Evolutionary conservation across 1,139 yeast genomes (phyloP).

Genomic region (Petasospora rhodanensis): DNA sequence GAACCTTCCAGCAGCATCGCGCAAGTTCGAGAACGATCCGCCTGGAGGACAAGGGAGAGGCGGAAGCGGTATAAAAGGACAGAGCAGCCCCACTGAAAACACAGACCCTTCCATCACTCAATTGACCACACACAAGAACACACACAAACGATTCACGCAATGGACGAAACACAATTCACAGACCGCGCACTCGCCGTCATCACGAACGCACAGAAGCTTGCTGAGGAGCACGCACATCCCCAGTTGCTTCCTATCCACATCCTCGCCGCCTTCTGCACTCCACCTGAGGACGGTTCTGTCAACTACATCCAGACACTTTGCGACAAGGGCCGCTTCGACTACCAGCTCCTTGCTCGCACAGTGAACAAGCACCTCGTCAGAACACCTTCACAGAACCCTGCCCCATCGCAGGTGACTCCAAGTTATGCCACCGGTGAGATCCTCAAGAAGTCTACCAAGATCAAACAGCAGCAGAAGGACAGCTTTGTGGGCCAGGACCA

Average conservation of each 20-base stretch:
- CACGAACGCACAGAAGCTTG: constrained; percentile 74
- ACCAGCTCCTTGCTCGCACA: constrained; percentile 71
- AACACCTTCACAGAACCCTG: constrained; percentile 82
- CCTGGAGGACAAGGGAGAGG: too few species aligned
- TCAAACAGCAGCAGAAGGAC: constrained; percentile 86
- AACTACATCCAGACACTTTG: constrained; percentile 75
- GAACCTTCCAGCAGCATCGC: too few species aligned
- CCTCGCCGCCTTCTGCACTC: constrained; percentile 87
- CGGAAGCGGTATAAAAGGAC: too few species aligned
- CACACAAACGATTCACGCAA: constrained; percentile 12
- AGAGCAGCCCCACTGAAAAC: too few species aligned
- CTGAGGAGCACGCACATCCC: constrained; percentile 78
- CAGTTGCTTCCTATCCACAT: constrained; percentile 84
- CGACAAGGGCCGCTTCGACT: constrained; percentile 86
- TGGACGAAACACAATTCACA: constrained; percentile 76
- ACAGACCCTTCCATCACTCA: too few species aligned
- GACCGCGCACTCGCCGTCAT: constrained; percentile 87
- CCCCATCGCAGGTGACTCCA: constrained; percentile 72
- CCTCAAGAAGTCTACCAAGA: constrained; percentile 63
- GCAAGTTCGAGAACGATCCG: too few species aligned
- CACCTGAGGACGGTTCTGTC: constrained; percentile 58
- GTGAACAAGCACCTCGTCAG: constrained; percentile 81
- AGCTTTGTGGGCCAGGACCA: constrained; percentile 93
- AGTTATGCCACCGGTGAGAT: constrained; percentile 69
- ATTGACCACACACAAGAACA: constrained; percentile 2